Percentiles rank a stretch among this genome's conserved stretches.
Evolutionary conservation across 2,329 filamentous ascomycete species (phyloP).

Genomic region (Penicillium sp.): DNA sequence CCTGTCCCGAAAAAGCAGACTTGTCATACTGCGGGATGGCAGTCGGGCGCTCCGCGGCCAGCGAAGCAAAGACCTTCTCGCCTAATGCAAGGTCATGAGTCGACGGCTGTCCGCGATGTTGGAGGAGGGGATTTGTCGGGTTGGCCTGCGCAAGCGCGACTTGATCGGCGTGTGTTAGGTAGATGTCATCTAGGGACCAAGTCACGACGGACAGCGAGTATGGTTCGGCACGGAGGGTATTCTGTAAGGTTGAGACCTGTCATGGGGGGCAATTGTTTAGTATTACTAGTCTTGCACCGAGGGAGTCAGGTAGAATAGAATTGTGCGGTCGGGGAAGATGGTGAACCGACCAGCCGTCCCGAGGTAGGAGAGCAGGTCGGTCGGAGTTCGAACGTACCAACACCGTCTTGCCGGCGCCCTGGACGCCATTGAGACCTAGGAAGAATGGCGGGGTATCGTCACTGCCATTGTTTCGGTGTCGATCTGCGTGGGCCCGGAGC

Average conservation of each 20-base stretch:
- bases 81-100: slow-evolving; percentile 77
- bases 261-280: neutral
- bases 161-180: slow-evolving; percentile 74
- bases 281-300: slow-evolving; percentile 1
- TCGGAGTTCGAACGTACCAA: slow-evolving; percentile 59
- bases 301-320: neutral
- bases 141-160: slow-evolving; percentile 66
- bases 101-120: slow-evolving; percentile 81
- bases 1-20: slow-evolving; percentile 72
- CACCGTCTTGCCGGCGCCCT: slow-evolving; percentile 91
- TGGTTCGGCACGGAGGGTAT: slow-evolving; percentile 61
- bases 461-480: slow-evolving; percentile 36
- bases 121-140: slow-evolving; percentile 74
- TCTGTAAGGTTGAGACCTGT: slow-evolving; percentile 65
- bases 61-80: slow-evolving; percentile 64
- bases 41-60: slow-evolving; percentile 56
- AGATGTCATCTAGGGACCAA: slow-evolving; percentile 87
- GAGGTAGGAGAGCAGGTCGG: slow-evolving; percentile 7
- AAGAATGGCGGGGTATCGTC: slow-evolving; percentile 68
- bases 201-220: slow-evolving; percentile 69
- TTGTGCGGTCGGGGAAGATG: neutral
- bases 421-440: slow-evolving; percentile 86
- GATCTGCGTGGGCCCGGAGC: slow-evolving; percentile 56
- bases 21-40: slow-evolving; percentile 83
- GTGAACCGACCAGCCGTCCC: slow-evolving; percentile 4